Evolutionary conservation across 805 yeast species (phyloP).

Genomic region (Candida sithepensis): DNA sequence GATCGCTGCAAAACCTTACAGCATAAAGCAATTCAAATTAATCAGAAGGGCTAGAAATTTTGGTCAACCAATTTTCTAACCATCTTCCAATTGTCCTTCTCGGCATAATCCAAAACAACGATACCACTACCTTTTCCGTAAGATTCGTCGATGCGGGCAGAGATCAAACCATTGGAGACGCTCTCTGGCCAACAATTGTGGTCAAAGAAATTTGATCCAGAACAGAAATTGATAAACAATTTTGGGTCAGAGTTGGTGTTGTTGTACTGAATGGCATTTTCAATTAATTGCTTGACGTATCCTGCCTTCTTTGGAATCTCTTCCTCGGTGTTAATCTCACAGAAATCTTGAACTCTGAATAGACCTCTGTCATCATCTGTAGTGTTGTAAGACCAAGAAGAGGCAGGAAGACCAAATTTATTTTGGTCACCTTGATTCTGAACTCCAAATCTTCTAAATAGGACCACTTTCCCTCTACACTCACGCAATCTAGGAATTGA

Average conservation of each 20-base stretch:
- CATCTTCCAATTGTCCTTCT: constrained; percentile 56
- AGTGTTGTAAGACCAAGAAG: constrained; percentile 64
- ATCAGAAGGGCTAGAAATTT: no score
- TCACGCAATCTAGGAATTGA: constrained; percentile 58
- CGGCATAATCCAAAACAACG: constrained; percentile 65
- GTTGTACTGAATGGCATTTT: constrained; percentile 49
- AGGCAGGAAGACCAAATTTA: constrained; percentile 63
- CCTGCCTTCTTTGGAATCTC: constrained; percentile 56
- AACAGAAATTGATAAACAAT: constrained; percentile 66
- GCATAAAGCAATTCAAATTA: no score
- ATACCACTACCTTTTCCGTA: constrained; percentile 60
- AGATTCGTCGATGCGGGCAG: constrained; percentile 41
- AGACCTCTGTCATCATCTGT: constrained; percentile 60
- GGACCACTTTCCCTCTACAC: constrained; percentile 60
- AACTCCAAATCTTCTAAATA: constrained; percentile 72
- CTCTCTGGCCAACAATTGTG: constrained; percentile 71
- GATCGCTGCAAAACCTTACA: no score
- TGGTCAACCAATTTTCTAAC: constrained; percentile 47
- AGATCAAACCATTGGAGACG: constrained; percentile 50
- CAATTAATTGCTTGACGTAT: constrained; percentile 53
- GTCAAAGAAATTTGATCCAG: constrained; percentile 71
- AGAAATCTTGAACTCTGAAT: constrained; percentile 69
- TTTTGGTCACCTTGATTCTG: constrained; percentile 36
- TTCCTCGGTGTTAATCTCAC: constrained; percentile 51
- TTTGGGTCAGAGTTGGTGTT: constrained; percentile 44